phyloP scores from a whole-genome alignment of 2,329 filamentous ascomycete genomes.

The Pyrenochaeta sp. region DNA sequence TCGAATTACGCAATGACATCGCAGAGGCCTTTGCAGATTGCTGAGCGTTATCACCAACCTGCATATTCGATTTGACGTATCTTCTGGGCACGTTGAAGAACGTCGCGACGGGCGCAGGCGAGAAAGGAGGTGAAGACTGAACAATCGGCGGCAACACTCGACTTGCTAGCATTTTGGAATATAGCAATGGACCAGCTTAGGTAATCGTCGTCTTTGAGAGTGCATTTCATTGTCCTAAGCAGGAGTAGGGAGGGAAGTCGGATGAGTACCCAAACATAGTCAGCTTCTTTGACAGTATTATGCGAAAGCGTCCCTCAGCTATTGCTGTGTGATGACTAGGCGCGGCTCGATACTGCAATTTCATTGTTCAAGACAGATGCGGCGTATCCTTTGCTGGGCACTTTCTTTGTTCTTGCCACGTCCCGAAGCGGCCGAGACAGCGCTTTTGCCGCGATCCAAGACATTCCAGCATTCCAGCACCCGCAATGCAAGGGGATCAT shows the following conservation, averaged over 20 bases:
- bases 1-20: constrained; percentile 28
- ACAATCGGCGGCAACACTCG: constrained; percentile 43
- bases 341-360: constrained; percentile 38
- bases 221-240: constrained; percentile 44
- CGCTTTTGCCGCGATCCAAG: constrained; percentile 33
- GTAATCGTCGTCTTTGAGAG: constrained; percentile 40
- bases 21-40: constrained; percentile 28
- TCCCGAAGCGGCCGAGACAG: constrained; percentile 44
- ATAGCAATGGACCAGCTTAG: constrained; percentile 30
- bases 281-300: constrained; percentile 45
- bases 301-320: constrained; percentile 25
- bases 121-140: constrained; percentile 23
- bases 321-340: constrained; percentile 31
- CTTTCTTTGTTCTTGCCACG: constrained; percentile 46
- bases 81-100: constrained; percentile 45
- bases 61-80: constrained; percentile 45
- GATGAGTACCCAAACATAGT: constrained; percentile 29
- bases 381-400: constrained; percentile 35
- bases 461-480: constrained; percentile 42
- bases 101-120: constrained; percentile 35
- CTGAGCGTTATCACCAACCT: constrained; percentile 24
- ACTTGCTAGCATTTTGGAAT: constrained; percentile 43
- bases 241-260: constrained; percentile 34
- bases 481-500: constrained; percentile 46
- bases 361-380: constrained; percentile 46